Base-by-base conservation (phyloP, 139 green algal genomes). In the Chlorella ohadii region DNA sequence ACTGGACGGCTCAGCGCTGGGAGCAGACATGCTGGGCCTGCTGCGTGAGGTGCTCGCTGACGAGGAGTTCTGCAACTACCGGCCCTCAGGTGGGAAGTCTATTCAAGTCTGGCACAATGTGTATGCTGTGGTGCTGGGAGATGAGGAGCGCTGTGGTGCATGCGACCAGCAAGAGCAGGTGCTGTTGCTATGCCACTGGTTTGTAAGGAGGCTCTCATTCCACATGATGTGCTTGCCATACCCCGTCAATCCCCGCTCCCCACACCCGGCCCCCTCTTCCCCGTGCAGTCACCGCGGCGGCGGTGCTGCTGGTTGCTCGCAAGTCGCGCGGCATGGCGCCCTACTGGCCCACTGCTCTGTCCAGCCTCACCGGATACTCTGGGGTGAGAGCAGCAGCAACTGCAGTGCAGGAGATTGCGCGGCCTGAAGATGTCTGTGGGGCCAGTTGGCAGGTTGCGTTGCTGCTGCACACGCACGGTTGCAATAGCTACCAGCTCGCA, bases 261-360 rank as follows among this genome's bases (percentile, higher is more conserved):
- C 34, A 7, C 36, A 51, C 44, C 44, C 44, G 7, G 7, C 44
- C 44, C 44, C 44, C 44, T 9, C 44, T 51, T 51, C 44, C 28
- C 5, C 13, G 41, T 38, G 66, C 81, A 59, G 75, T 85, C 15
- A 51, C 87, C 51, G 86, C 86, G 13, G 81, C 86, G 0, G 74
- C 81, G 5, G 74, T 87, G 57, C 66, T 89, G 59, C 63, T 36
- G 19, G 79, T 72, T 19, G 73, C 84, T 39, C 79, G 85, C 36
- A 66, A 56, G 44, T 66, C 73, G 2, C 72, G 56, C 1, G 85
- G 79, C 11, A 20, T 67, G 64, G 70, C 73, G 22, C 85, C 85
- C 31, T 80, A 78, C 59, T 89, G 85, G 85, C 85, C 85, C 28
- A 51, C 73, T 13, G 64, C 70, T 20, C 79, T 89, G 13, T 20